Evolutionary conservation across 768 basidiomycete genomes (phyloP), one percentile per base, ranked within the genome.

Genomic region (Termitomyces sp.): DNA sequence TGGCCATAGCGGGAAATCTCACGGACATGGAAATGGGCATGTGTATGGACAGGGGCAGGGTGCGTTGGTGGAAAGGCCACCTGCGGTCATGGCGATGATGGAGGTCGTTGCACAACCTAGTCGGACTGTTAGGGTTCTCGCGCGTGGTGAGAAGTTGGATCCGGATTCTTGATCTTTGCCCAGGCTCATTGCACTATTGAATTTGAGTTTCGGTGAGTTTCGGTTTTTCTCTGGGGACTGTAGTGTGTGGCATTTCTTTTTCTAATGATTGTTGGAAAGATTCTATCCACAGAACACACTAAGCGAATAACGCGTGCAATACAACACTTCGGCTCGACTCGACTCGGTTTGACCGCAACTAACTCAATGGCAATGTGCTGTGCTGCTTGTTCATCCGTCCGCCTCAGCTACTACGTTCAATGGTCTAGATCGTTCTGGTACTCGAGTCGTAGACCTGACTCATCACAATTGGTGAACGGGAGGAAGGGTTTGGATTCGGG

Each of bases 111-210:
- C 86, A 25, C 87, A 90, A 65, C 87, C 89, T 7, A 87, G 83
- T 71, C 87, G 85, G 63, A 87, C 89, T 64, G 86, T 93, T 38
- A 80, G 91, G 31, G 87, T 94, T 34, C 83, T 94, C 62, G 89
- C 92, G 1, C 84, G 92, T 12, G 92, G 92, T 37, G 92, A 94
- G 80, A 92, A 92, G 73, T 73, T 94, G 57, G 91, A 94, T 47
- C 76, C 78, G 7, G 73, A 69, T 62, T 61, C 71, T 49, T 74
- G 65, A 71, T 58, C 7, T 4, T 17, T 7, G 11, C 10, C 51
- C 1, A 8, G 6, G 9, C 37, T 14, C 3, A 3, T 31, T 42
- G 38, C 14, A 17, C 4, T 49, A 31, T 56, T 8, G n/a, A 43
- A 20, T 45, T n/a, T 45, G 54, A 56, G 54, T 56, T 56, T 49